Conservation (phyloP, 495 filamentous ascomycete genomes). For the Neurospora discreta region DNA sequence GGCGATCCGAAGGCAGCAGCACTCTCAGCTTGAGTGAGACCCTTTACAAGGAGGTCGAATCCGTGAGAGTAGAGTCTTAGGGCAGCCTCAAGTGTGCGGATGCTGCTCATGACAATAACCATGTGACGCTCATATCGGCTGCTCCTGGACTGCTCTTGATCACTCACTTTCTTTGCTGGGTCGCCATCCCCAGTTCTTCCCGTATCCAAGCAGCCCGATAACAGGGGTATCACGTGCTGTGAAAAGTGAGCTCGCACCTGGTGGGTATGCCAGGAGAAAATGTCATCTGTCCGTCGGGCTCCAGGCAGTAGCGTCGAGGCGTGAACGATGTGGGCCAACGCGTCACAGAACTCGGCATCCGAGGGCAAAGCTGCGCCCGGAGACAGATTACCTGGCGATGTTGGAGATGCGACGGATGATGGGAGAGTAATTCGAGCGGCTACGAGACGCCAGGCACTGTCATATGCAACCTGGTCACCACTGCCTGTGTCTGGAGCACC, state of each 20-base stretch:
- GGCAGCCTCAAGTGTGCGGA: slow-evolving; percentile 39
- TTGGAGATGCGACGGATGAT: slow-evolving; percentile 29
- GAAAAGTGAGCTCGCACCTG: slow-evolving; percentile 42
- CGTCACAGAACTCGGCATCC: slow-evolving; percentile 29
- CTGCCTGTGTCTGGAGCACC: slow-evolving; percentile 12
- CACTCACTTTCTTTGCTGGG: neutral
- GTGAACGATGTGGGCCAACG: slow-evolving; percentile 31
- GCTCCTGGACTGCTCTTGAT: neutral
- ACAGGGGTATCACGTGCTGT: slow-evolving; percentile 37
- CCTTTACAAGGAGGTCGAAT: slow-evolving; percentile 31
- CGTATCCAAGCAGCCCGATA: slow-evolving; percentile 25
- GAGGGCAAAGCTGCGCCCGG: slow-evolving; percentile 23
- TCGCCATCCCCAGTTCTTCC: slow-evolving; percentile 2
- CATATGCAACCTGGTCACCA: slow-evolving; percentile 49
- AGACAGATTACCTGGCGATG: slow-evolving; percentile 31
- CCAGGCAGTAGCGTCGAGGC: slow-evolving; percentile 27
- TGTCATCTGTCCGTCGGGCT: slow-evolving; percentile 35
- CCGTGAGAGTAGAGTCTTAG: slow-evolving; percentile 39
- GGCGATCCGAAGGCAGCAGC: slow-evolving; percentile 4
- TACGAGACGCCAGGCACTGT: slow-evolving; percentile 58
- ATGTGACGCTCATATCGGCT: slow-evolving; percentile 24
- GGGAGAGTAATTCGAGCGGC: slow-evolving; percentile 52
- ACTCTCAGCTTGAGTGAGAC: slow-evolving; percentile 13
- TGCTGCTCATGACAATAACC: slow-evolving; percentile 31
- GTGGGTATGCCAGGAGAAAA: slow-evolving; percentile 40